These are phyloP conservation scores for Ophiocordyceps robertsii DNA, from an alignment of 2,329 filamentous ascomycete species.

Conservation along the genomic window DNA sequence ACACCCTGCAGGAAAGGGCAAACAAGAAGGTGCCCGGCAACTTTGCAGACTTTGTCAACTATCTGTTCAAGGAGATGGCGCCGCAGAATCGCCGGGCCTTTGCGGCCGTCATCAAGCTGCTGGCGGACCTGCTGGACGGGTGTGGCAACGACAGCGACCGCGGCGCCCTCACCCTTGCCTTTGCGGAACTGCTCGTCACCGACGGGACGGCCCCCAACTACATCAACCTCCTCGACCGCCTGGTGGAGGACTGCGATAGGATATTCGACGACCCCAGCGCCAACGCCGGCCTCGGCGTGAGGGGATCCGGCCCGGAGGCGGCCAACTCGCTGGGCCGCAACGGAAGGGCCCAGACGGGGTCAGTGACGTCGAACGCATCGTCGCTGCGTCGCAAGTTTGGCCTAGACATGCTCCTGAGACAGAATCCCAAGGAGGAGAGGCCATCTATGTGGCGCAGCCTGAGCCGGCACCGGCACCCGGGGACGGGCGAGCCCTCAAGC, in stretches of 20 bases:
- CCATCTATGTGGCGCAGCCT: slow-evolving; percentile 76
- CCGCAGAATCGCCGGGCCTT: slow-evolving; percentile 66
- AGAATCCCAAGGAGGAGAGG: slow-evolving; percentile 67
- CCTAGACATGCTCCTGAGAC: slow-evolving; percentile 59
- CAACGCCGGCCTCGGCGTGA: slow-evolving; percentile 24
- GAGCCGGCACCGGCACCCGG: slow-evolving; percentile 61
- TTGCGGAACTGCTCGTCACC: slow-evolving; percentile 72
- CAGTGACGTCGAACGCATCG: slow-evolving; percentile 72
- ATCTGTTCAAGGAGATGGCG: slow-evolving; percentile 51
- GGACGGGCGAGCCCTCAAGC: slow-evolving; percentile 46
- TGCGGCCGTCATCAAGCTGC: slow-evolving; percentile 67
- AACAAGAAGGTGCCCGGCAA: slow-evolving; percentile 57
- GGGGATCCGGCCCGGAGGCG: slow-evolving; percentile 9
- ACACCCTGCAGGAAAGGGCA: slow-evolving; percentile 57
- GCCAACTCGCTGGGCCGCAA: slow-evolving; percentile 39
- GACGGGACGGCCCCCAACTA: slow-evolving; percentile 69
- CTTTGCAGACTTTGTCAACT: slow-evolving; percentile 56
- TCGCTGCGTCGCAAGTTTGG: slow-evolving; percentile 77
- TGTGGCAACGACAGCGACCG: slow-evolving; percentile 86
- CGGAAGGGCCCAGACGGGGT: slow-evolving; percentile 52
- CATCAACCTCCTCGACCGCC: slow-evolving; percentile 75
- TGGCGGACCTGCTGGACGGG: slow-evolving; percentile 78
- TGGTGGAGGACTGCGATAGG: slow-evolving; percentile 79
- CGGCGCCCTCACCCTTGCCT: slow-evolving; percentile 75
- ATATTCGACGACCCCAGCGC: slow-evolving; percentile 59